These are phyloP conservation scores for Xylariomycetidae sp. DNA, from an alignment of 2,329 filamentous ascomycete genomes.

Conservation along the genomic window DNA sequence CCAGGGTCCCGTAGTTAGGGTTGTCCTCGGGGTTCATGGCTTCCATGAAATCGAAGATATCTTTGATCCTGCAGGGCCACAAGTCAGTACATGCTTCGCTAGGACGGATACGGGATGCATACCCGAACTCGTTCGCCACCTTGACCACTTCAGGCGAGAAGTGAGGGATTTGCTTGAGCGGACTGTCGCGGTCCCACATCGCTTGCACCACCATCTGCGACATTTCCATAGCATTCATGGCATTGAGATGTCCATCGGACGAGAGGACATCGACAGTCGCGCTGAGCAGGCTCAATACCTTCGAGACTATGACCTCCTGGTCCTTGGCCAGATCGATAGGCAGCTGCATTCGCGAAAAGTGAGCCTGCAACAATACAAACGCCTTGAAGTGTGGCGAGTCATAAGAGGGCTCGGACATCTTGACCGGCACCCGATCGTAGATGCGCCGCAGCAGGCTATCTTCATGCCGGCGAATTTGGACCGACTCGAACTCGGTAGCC, in stretches of 20 bases:
- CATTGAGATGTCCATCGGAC: slow-evolving; percentile 92
- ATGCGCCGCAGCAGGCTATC: slow-evolving; percentile 82
- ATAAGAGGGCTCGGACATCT: slow-evolving; percentile 80
- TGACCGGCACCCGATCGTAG: slow-evolving; percentile 90
- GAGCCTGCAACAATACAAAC: slow-evolving; percentile 92
- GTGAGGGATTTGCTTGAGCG: slow-evolving; percentile 95
- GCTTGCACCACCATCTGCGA: slow-evolving; percentile 98
- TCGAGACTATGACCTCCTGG: slow-evolving; percentile 79
- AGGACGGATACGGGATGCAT: slow-evolving; percentile 24
- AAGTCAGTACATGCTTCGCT: no score
- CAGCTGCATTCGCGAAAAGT: slow-evolving; percentile 95
- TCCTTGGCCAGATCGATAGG: slow-evolving; percentile 95
- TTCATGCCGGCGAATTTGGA: slow-evolving; percentile 91
- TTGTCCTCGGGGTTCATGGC: slow-evolving; percentile 97
- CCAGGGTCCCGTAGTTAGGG: slow-evolving; percentile 67
- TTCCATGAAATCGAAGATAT: slow-evolving; percentile 97
- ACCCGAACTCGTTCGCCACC: slow-evolving; percentile 72
- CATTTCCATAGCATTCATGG: slow-evolving; percentile 98
- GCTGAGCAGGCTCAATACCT: slow-evolving; percentile 80
- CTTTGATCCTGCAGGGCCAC: slow-evolving; percentile 60
- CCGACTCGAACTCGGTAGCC: slow-evolving; percentile 90
- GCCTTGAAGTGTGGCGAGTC: slow-evolving; percentile 98
- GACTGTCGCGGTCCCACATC: slow-evolving; percentile 98
- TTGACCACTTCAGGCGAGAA: slow-evolving; percentile 80
- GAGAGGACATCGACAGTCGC: slow-evolving; percentile 93